Conservation (phyloP, 768 basidiomycete species). For the Pulveroboletus ravenelii region DNA sequence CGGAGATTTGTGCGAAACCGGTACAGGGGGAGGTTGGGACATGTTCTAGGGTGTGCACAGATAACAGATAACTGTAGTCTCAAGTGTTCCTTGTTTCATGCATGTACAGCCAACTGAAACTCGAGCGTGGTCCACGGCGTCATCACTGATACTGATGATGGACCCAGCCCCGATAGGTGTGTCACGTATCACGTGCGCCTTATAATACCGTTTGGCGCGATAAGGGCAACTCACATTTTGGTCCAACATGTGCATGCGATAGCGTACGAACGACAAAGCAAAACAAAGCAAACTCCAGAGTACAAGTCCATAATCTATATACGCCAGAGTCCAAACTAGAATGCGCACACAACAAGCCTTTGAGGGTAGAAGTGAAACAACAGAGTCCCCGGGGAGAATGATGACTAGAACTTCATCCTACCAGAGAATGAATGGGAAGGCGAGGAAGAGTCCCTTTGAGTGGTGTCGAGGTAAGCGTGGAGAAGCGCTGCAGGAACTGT, state of each 20-base stretch:
- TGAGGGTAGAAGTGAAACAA: constrained; percentile 2
- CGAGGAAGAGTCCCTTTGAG: constrained; percentile 16
- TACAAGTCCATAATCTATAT: constrained; percentile 29
- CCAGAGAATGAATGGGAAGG: constrained; percentile 22
- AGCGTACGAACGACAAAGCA: constrained; percentile 18
- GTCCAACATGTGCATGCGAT: constrained; percentile 9
- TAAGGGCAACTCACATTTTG: constrained; percentile 11
- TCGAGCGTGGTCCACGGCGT: background rate
- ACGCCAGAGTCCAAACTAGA: constrained; percentile 22
- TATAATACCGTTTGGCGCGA: background rate
- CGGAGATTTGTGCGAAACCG: constrained; percentile 11
- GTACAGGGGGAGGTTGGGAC: background rate
- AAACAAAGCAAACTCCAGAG: constrained; percentile 17
- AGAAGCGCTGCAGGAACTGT: constrained; percentile 56
- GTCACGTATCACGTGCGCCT: constrained; percentile 12
- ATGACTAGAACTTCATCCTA: constrained; percentile 20
- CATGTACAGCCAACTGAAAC: background rate
- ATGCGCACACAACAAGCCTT: constrained; percentile 13
- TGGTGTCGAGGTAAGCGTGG: constrained; percentile 24
- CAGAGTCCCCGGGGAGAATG: background rate
- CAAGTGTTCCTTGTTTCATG: background rate
- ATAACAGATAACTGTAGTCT: background rate
- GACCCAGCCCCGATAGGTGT: background rate
- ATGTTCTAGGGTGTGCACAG: background rate
- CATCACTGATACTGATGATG: too few relatives aligned